Percentiles rank a stretch among this genome's conserved stretches.
Evolutionary conservation across 2,329 filamentous ascomycete genomes (phyloP).

Genomic region (Cryphonectria nitschkei): DNA sequence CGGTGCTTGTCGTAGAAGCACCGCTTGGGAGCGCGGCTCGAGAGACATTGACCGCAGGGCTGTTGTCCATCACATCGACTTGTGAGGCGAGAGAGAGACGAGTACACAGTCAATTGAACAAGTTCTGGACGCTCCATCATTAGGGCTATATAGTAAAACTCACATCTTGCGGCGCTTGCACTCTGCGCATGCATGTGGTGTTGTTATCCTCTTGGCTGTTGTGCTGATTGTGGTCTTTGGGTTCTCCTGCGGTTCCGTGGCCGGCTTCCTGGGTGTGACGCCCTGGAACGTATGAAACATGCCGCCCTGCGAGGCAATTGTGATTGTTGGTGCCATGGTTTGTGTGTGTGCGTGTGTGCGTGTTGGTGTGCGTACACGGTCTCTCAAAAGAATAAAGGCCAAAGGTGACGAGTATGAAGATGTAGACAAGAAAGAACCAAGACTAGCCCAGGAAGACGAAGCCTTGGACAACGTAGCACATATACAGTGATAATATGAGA

Average conservation of each 20-base stretch:
- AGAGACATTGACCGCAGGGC: constrained; percentile 81
- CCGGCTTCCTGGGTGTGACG: constrained; percentile 54
- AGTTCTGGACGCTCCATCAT: not conserved
- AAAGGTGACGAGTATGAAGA: constrained; percentile 11
- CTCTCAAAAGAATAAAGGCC: constrained; percentile 14
- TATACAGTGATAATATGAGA: constrained; percentile 3
- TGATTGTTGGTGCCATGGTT: constrained; percentile 50
- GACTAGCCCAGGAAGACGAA: not conserved
- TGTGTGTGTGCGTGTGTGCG: constrained; percentile 2
- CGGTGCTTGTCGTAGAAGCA: constrained; percentile 83
- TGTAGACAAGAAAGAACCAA: not conserved
- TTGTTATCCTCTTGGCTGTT: constrained; percentile 56
- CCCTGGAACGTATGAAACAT: constrained; percentile 61
- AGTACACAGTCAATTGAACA: constrained; percentile 34
- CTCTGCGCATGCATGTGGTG: constrained; percentile 70
- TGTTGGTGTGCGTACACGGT: constrained; percentile 1
- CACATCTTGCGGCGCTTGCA: constrained; percentile 80
- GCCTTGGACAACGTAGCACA: not conserved
- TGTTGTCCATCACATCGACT: constrained; percentile 77
- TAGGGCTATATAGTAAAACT: constrained; percentile 28
- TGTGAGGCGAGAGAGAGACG: constrained; percentile 29
- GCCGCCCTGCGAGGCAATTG: constrained; percentile 52
- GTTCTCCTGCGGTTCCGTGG: constrained; percentile 46
- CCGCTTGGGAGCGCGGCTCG: constrained; percentile 76
- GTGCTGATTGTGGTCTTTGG: constrained; percentile 44